Conservation (phyloP, 208 protist species). For the Acanthamoeba comandoni region DNA sequence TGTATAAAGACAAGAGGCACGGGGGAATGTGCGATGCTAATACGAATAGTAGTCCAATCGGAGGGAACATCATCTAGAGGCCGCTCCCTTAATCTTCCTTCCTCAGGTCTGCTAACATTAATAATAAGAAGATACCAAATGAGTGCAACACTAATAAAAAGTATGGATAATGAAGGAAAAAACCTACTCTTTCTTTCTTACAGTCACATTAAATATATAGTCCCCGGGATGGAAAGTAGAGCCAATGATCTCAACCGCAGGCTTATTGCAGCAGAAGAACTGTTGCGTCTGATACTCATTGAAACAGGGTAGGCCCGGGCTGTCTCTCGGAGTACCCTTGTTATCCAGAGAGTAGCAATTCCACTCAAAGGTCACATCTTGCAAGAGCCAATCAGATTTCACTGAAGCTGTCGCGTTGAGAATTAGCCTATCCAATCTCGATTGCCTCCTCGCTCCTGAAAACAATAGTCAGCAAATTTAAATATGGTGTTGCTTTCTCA, state of each 20-base stretch:
- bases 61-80: constrained; percentile 22
- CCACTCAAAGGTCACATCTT: too few relatives aligned
- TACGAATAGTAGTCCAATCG: constrained; percentile 3
- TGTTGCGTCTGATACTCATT: not conserved
- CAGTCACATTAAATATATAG: constrained; percentile 57
- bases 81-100: not conserved
- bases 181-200: constrained; percentile 9
- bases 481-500: too few relatives aligned
- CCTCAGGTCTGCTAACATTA: not conserved
- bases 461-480: too few relatives aligned
- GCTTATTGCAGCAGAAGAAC: constrained; percentile 1
- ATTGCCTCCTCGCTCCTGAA: too few relatives aligned
- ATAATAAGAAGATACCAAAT: not conserved
- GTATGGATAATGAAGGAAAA: not conserved
- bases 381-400: too few relatives aligned
- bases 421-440: too few relatives aligned
- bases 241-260: not conserved
- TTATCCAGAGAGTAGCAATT: too few relatives aligned
- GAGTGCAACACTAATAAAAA: not conserved
- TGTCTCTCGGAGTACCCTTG: too few relatives aligned
- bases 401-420: too few relatives aligned
- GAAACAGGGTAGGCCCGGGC: constrained; percentile 4
- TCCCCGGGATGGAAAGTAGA: constrained; percentile 28
- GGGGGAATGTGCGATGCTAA: not conserved
- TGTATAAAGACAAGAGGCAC: constrained; percentile 42